Evolutionary conservation across 164 flowering plant species (phyloP).

Genomic region (Protea cynaroides): DNA sequence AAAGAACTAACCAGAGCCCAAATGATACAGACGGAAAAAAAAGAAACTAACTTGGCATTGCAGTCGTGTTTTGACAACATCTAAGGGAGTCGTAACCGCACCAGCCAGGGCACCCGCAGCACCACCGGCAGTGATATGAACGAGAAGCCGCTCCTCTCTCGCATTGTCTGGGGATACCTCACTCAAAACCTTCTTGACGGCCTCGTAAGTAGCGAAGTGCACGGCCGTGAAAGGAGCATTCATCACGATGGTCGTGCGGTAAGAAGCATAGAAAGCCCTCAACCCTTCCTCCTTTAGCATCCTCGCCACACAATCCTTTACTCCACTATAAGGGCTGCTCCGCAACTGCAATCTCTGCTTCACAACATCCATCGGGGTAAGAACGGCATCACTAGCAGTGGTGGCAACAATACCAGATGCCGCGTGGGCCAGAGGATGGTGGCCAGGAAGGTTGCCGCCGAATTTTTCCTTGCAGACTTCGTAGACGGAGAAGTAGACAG

Average conservation of each 20-base stretch:
- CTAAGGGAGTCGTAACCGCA: constrained; percentile 54
- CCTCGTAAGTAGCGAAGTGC: constrained; percentile 63
- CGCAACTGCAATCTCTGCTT: constrained; percentile 66
- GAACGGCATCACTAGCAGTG: constrained; percentile 53
- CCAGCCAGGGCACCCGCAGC: constrained; percentile 64
- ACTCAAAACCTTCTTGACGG: constrained; percentile 46
- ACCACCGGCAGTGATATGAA: constrained; percentile 75
- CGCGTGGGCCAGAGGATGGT: constrained; percentile 41
- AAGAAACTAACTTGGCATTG: constrained; percentile 51
- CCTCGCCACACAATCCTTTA: constrained; percentile 45
- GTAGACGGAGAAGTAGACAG: constrained; percentile 58
- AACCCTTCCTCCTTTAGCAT: constrained; percentile 53
- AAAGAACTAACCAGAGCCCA: no score
- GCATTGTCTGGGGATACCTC: constrained; percentile 52
- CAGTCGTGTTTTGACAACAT: constrained; percentile 67
- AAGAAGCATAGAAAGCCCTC: constrained; percentile 57
- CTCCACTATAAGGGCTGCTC: constrained; percentile 40
- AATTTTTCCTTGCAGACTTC: constrained; percentile 42
- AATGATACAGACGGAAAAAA: no score
- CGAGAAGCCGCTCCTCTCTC: constrained; percentile 41
- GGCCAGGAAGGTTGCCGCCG: constrained; percentile 26
- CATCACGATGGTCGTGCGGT: constrained; percentile 64
- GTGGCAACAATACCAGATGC: constrained; percentile 50
- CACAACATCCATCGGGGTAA: constrained; percentile 75
- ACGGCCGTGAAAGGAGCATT: constrained; percentile 69